Percentiles rank a stretch among this genome's conserved stretches.
These are phyloP conservation scores for Ceratocystis alfenasii DNA, from an alignment of 2,329 filamentous ascomycete species.

Conservation along the genomic window DNA sequence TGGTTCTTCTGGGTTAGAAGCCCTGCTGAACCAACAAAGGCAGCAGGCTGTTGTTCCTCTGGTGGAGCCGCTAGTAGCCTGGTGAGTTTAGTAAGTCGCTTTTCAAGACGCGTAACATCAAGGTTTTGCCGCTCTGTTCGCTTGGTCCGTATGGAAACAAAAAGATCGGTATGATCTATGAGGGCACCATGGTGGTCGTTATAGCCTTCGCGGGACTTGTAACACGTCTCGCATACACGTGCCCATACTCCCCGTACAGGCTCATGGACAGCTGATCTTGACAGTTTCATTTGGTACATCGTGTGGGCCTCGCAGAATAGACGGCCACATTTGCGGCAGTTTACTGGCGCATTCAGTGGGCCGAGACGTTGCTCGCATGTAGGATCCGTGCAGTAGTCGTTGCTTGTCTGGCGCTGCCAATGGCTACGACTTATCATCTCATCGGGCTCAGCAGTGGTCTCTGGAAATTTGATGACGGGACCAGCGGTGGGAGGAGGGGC, in stretches of 20 bases:
- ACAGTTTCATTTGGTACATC: conserved; percentile 99
- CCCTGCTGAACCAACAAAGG: conserved; percentile 40
- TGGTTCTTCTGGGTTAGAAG: conserved; percentile 59
- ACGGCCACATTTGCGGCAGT: conserved; percentile 84
- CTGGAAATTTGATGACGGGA: conserved; percentile 30
- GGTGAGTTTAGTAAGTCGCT: conserved; percentile 80
- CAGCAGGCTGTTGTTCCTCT: conserved; percentile 43
- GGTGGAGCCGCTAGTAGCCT: conserved; percentile 67
- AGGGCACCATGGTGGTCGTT: conserved; percentile 70
- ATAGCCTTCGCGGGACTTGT: conserved; percentile 90
- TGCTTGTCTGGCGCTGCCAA: conserved; percentile 67
- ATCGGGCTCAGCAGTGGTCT: conserved; percentile 58
- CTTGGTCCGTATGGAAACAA: conserved; percentile 58
- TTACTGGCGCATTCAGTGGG: conserved; percentile 69
- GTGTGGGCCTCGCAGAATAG: conserved; percentile 96
- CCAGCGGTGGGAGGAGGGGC: conserved; percentile 31
- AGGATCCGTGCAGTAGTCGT: conserved; percentile 78
- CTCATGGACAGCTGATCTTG: conserved; percentile 76
- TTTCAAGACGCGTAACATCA: conserved; percentile 82
- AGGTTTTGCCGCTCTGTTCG: conserved; percentile 74
- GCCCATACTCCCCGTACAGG: conserved; percentile 87
- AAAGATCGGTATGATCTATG: conserved; percentile 60
- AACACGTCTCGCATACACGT: conserved; percentile 96
- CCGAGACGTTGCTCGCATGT: conserved; percentile 71
- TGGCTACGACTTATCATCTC: conserved; percentile 78